A percentile compares a stretch with the other conserved stretches of the same genome.
phyloP scores from a whole-genome alignment of 441 rosid genomes.

The Adansonia rubrostipa region DNA sequence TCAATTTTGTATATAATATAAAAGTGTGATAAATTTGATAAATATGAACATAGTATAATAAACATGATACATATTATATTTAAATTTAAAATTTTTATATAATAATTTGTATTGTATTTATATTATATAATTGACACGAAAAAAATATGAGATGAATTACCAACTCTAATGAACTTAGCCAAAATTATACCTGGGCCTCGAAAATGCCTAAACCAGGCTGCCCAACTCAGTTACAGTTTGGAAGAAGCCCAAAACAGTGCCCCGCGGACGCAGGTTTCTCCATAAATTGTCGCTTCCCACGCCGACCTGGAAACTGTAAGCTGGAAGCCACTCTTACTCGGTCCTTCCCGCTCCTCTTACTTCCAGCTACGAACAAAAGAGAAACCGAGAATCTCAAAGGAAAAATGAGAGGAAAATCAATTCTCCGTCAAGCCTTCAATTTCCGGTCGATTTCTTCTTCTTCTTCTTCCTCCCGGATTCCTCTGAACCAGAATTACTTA shows the following conservation, averaged over 20 bases:
- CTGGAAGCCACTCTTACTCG: background rate
- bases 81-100: too few relatives aligned
- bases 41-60: too few relatives aligned
- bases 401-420: constrained; percentile 12
- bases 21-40: too few relatives aligned
- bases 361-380: background rate
- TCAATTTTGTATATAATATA: too few relatives aligned
- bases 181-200: background rate
- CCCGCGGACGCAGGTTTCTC: background rate
- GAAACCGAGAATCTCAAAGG: background rate
- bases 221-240: background rate
- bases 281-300: background rate
- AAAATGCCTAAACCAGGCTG: background rate
- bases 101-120: too few relatives aligned
- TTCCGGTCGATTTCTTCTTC: constrained; percentile 17
- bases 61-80: too few relatives aligned
- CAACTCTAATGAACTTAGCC: too few relatives aligned
- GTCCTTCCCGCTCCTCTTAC: background rate
- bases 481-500: background rate
- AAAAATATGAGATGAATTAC: too few relatives aligned
- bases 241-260: background rate
- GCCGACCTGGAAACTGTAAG: background rate
- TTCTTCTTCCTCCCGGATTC: constrained; percentile 16
- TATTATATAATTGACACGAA: too few relatives aligned
- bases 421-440: constrained; percentile 9